These are phyloP conservation scores for Solanum commersonii DNA, from an alignment of 257 asterid species.

Conservation along the genomic window DNA sequence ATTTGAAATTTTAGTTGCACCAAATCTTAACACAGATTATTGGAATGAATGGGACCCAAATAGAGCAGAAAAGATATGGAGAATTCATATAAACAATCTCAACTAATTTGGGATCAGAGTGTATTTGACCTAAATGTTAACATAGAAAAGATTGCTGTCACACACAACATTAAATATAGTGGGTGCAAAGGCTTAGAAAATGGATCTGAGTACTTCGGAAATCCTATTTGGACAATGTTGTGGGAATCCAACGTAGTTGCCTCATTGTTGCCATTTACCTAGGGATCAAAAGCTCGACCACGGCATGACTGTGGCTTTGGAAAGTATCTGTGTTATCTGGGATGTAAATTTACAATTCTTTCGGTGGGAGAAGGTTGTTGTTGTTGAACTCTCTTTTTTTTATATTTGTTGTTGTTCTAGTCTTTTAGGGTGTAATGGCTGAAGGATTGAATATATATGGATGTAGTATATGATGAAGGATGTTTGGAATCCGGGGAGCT, in stretches of 20 bases:
- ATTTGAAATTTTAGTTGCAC: neutral
- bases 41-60: neutral
- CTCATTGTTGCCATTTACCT: neutral
- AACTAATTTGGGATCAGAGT: neutral
- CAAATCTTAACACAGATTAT: neutral
- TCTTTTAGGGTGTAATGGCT: neutral
- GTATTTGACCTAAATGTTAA: neutral
- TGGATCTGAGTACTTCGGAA: neutral
- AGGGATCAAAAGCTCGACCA: neutral
- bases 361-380: neutral
- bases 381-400: neutral
- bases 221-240: neutral
- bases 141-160: neutral
- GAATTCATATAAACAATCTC: neutral
- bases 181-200: neutral
- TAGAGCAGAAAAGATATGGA: neutral
- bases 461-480: neutral
- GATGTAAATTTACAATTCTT: neutral
- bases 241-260: neutral
- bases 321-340: neutral
- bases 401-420: neutral
- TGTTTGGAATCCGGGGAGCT: neutral
- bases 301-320: neutral
- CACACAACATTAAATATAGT: neutral
- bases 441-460: neutral